phyloP scores from a whole-genome alignment of 768 basidiomycete genomes.

The Phanerodontia chrysosporium region DNA sequence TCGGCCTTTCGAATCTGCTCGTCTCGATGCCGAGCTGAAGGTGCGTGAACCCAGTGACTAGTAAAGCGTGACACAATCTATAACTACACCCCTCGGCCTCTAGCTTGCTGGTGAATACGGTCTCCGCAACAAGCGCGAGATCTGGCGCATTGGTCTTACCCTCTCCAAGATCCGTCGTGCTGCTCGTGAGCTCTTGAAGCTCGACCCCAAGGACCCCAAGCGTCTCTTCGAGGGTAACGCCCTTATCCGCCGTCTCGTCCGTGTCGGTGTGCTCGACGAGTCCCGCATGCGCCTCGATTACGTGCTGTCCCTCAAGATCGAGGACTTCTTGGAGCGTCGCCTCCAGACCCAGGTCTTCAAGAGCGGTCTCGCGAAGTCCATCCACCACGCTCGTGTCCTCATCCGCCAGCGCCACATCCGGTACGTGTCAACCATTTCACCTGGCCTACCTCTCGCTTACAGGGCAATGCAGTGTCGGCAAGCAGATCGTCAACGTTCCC shows the following conservation, averaged over 20 bases:
- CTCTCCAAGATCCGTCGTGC: conserved; percentile 99
- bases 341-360: conserved; percentile 99
- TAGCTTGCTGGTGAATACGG: conserved; percentile 99
- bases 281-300: conserved; percentile 99
- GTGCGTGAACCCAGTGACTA: conserved; percentile 36
- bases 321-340: conserved; percentile 99
- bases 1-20: conserved; percentile 94
- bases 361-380: conserved; percentile 93
- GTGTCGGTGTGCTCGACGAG: conserved; percentile 99
- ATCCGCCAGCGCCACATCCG: conserved; percentile 99
- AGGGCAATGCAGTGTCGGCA: conserved; percentile 71
- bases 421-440: conserved; percentile 37
- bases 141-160: conserved; percentile 98
- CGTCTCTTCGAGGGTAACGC: conserved; percentile 99
- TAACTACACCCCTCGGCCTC: not conserved
- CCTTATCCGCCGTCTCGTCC: conserved; percentile 92
- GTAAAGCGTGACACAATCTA: not conserved
- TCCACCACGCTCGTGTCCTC: conserved; percentile 97
- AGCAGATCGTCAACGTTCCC: conserved; percentile 98
- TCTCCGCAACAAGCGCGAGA: conserved; percentile 99
- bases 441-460: not conserved
- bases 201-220: conserved; percentile 99
- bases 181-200: conserved; percentile 99
- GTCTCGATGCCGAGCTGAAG: conserved; percentile 99
- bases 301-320: conserved; percentile 97